phyloP scores from a whole-genome alignment of 163 green algal species.

The Smithsoniella earleae region DNA sequence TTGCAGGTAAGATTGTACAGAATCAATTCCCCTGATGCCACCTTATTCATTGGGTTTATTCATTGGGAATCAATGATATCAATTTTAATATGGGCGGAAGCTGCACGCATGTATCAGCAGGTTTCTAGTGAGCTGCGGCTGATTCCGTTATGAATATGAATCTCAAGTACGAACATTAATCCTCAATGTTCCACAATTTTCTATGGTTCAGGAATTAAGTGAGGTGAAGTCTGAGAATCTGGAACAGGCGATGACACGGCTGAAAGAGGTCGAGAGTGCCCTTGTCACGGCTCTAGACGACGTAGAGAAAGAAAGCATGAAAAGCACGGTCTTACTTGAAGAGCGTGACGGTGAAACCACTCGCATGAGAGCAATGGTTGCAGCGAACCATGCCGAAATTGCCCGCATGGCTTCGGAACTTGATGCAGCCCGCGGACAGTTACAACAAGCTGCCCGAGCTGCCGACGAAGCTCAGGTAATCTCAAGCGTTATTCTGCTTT shows the following conservation, averaged over 20 bases:
- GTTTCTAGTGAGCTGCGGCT: no score
- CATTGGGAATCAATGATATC: no score
- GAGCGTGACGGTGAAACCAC: not conserved
- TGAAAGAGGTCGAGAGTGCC: not conserved
- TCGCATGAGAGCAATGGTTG: not conserved
- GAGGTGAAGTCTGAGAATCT: conserved; percentile 19
- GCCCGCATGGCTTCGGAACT: conserved; percentile 11
- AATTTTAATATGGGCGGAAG: no score
- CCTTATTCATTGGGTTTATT: no score
- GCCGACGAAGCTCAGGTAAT: conserved; percentile 11
- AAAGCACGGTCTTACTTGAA: not conserved
- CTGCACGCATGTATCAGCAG: no score
- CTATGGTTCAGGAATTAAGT: conserved; percentile 1
- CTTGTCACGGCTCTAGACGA: not conserved
- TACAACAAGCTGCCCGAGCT: not conserved
- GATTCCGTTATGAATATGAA: no score
- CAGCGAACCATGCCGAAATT: conserved; percentile 24
- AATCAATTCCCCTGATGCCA: no score
- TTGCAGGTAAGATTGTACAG: conserved; percentile 1
- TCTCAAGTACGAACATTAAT: no score
- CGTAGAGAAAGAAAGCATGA: conserved; percentile 22
- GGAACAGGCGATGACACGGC: conserved; percentile 7
- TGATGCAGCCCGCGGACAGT: not conserved
- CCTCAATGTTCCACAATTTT: not conserved
- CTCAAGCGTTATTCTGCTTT: no score